Base-by-base conservation (phyloP, 2,329 filamentous ascomycete genomes). In the Beauveria bassiana region DNA sequence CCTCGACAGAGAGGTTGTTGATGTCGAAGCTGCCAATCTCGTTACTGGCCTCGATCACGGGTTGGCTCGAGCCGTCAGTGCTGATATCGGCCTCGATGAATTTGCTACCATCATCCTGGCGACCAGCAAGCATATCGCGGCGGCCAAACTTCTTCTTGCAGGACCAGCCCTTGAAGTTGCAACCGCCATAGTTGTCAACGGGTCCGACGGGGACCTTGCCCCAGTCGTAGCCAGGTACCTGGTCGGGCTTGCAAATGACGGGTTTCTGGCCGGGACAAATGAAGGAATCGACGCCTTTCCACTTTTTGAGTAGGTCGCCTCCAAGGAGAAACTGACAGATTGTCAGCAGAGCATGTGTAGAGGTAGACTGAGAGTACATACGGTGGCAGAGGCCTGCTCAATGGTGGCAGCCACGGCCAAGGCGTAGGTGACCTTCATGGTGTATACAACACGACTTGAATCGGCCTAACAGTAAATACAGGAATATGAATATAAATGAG, bases 201-300 rank as follows among this genome's bases (percentile, higher is more conserved):
- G 72, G 68, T 50, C 90, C 91, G 42, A 76, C 66, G 65, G 72
- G 68, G 26, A 96, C 81, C 65, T 83, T 82, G 28, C 75, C 74
- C 84, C 89, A 97, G 78, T 88, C 78, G 74, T 89, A 95, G 55
- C 91, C 92, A 24, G 70, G 66, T 65, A 81, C 75, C 77, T 96
- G 90, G 66, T 86, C 74, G n/a, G 81, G 72, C 62, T 82, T 85
- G 76, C 93, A 97, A 69, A 87, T 76, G 79, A 95, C 95, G 78
- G 91, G 78, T 70, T 82, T 85, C 81, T 90, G 91, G 63, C 78
- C 76, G 14, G 91, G 91, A 73, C 81, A 88, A 54, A 79, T 79
- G 80, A 86, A 96, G 63, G 79, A 71, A 60, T 71, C 68, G 56
- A 78, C 77, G 26, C 69, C 59, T 12, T 64, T 62, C 65, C 66